These are phyloP conservation scores for Exsudoporus frostii DNA, from an alignment of 768 basidiomycete species.

Conservation along the genomic window DNA sequence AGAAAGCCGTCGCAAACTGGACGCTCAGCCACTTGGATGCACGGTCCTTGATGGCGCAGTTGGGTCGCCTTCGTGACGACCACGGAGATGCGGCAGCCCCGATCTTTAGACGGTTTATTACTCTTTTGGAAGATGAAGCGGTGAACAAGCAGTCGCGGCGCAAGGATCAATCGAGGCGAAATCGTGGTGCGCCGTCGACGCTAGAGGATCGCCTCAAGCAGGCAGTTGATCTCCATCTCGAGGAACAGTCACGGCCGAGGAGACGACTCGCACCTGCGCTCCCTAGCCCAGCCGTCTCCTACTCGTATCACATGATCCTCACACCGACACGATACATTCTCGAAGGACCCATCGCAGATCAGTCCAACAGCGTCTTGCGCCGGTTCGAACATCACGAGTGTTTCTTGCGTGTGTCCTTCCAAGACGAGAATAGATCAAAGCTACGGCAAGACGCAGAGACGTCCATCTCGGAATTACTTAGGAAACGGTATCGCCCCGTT, in stretches of 20 bases:
- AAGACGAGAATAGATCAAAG: constrained; percentile 43
- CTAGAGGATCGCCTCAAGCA: constrained; percentile 14
- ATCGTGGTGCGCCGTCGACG: constrained; percentile 1
- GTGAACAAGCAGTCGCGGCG: background rate
- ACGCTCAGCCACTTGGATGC: constrained; percentile 25
- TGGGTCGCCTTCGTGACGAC: constrained; percentile 19
- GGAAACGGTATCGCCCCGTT: constrained; percentile 32
- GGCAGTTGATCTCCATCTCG: constrained; percentile 18
- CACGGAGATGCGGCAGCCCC: constrained; percentile 15
- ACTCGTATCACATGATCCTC: constrained; percentile 37
- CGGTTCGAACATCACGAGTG: constrained; percentile 37
- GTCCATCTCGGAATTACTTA: constrained; percentile 33
- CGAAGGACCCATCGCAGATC: constrained; percentile 39
- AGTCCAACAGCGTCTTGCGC: constrained; percentile 37
- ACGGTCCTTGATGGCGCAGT: constrained; percentile 13
- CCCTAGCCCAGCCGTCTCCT: constrained; percentile 20
- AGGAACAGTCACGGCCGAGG: constrained; percentile 24
- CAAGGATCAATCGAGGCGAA: background rate
- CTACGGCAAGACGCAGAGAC: constrained; percentile 32
- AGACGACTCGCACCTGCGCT: constrained; percentile 24
- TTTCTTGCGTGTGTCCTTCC: constrained; percentile 48
- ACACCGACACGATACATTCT: constrained; percentile 39
- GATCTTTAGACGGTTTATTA: constrained; percentile 24
- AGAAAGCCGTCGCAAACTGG: constrained; percentile 34
- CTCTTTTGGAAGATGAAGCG: constrained; percentile 19